Conservation (phyloP, 345 rosid species). For the Lumnitzera racemosa region DNA sequence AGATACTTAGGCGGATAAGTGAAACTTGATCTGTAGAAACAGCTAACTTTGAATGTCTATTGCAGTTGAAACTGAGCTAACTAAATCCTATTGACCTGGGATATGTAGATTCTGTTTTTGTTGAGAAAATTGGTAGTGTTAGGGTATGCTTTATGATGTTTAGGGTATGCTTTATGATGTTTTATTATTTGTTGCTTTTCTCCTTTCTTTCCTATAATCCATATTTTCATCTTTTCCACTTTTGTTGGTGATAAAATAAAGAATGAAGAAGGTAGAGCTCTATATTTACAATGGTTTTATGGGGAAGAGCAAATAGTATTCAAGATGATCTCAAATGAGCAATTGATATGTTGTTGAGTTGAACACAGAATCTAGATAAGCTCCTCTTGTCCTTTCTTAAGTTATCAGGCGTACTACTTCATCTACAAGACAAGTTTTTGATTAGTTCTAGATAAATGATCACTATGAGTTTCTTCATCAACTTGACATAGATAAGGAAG, state of each 20-base stretch:
- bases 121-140: conserved; percentile 91
- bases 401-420: background rate
- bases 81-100: conserved; percentile 91
- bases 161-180: conserved; percentile 54
- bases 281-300: conserved; percentile 72
- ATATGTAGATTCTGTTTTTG: conserved; percentile 76
- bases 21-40: background rate
- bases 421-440: conserved; percentile 2
- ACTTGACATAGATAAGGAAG: conserved; percentile 88
- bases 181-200: background rate
- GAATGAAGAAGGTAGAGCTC: conserved; percentile 95
- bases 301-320: conserved; percentile 94
- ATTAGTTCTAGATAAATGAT: conserved; percentile 62
- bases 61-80: conserved; percentile 81
- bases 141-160: conserved; percentile 82
- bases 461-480: conserved; percentile 93
- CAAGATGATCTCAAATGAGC: conserved; percentile 99
- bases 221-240: conserved; percentile 1
- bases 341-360: conserved; percentile 31
- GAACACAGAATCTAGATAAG: background rate
- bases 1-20: too few species aligned
- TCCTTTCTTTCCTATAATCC: background rate
- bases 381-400: too few species aligned
- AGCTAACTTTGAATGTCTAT: conserved; percentile 9
- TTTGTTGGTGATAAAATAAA: conserved; percentile 65